Evolutionary conservation across 768 basidiomycete genomes (phyloP).

Genomic region (Macrolepiota fuliginosa): DNA sequence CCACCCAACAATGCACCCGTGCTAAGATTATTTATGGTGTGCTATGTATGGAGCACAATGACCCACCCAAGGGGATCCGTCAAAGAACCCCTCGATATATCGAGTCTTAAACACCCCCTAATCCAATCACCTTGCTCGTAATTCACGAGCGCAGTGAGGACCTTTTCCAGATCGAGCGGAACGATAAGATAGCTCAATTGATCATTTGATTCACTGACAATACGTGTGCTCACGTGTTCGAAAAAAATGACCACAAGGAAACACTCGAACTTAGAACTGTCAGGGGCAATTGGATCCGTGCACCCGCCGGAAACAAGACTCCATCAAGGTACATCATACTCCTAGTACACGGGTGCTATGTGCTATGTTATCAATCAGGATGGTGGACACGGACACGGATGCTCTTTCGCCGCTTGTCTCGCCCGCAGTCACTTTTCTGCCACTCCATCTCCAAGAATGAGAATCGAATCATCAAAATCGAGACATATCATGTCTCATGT

Average conservation of each 20-base stretch:
- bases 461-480: too few species aligned
- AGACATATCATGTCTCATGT: too few species aligned
- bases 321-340: not conserved
- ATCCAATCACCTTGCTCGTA: too few species aligned
- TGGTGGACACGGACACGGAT: conserved; percentile 8
- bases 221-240: not conserved
- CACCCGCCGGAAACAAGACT: not conserved
- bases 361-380: not conserved
- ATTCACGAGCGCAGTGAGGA: not conserved
- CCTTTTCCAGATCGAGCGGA: not conserved
- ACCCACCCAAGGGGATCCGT: not conserved
- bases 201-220: too few species aligned
- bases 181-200: not conserved
- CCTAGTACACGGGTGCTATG: conserved; percentile 7
- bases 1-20: not conserved
- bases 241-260: not conserved
- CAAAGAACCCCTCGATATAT: too few species aligned
- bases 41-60: not conserved
- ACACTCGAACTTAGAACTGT: not conserved
- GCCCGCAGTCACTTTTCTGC: not conserved
- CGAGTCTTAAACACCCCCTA: too few species aligned
- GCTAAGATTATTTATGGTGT: not conserved
- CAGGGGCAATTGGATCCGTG: conserved; percentile 4
- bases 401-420: conserved; percentile 1
- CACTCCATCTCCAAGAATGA: not conserved